Evolutionary conservation across 1,139 yeast species (phyloP).

Genomic region (Yamadazyma kanchanaburiensis): DNA sequence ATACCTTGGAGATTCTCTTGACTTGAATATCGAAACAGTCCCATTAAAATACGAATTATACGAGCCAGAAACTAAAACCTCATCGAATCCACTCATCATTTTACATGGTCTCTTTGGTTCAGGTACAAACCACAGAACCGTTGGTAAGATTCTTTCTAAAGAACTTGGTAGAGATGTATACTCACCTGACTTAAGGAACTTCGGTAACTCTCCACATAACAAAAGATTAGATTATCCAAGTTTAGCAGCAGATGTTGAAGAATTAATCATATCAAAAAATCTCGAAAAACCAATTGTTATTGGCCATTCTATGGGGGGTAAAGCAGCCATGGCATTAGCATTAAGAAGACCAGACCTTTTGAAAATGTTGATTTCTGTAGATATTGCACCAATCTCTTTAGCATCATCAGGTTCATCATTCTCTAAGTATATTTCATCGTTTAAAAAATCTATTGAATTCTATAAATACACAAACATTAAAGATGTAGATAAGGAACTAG

Average conservation of each 20-base stretch:
- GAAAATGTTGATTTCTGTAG: conserved; percentile 70
- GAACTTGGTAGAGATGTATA: conserved; percentile 49
- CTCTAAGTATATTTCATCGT: conserved; percentile 61
- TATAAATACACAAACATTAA: conserved; percentile 46
- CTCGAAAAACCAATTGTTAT: conserved; percentile 58
- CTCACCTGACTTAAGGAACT: conserved; percentile 82
- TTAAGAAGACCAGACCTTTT: conserved; percentile 66
- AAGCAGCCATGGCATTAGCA: conserved; percentile 85
- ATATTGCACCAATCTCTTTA: conserved; percentile 81
- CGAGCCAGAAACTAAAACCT: conserved; percentile 17
- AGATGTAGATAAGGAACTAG: conserved; percentile 67
- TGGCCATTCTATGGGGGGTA: conserved; percentile 98
- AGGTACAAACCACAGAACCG: conserved; percentile 71
- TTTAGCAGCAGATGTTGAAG: conserved; percentile 80
- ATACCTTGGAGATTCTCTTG: conserved; percentile 25
- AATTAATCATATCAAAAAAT: conserved; percentile 53
- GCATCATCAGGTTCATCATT: conserved; percentile 56
- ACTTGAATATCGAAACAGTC: conserved; percentile 25
- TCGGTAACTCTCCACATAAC: conserved; percentile 84
- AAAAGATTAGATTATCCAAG: conserved; percentile 72
- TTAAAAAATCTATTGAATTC: conserved; percentile 51
- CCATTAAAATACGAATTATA: conserved; percentile 28
- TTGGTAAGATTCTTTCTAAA: conserved; percentile 51
- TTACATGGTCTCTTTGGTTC: conserved; percentile 91
- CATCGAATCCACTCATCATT: conserved; percentile 58